Conservation (phyloP, 257 asterid species). For the Primulina tabacum region DNA sequence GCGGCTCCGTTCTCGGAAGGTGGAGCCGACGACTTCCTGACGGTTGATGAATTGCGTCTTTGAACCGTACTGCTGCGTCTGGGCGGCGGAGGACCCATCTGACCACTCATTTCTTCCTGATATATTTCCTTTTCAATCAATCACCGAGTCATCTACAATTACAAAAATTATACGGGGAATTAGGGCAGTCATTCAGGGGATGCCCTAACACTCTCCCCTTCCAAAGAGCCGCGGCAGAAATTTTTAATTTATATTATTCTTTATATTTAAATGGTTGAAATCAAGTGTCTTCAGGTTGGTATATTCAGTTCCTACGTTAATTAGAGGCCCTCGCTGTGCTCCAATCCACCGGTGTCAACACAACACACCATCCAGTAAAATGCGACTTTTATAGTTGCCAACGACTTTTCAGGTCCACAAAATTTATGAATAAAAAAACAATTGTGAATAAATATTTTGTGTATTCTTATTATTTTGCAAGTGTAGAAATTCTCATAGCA, state of each 20-base stretch:
- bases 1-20: constrained; percentile 48
- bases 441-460: too few relatives aligned
- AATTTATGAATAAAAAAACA: too few relatives aligned
- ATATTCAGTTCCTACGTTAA: too few relatives aligned
- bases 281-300: too few relatives aligned
- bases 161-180: constrained; percentile 14
- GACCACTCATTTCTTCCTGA: constrained; percentile 40
- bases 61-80: constrained; percentile 52
- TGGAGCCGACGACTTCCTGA: constrained; percentile 42
- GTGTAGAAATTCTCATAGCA: too few relatives aligned
- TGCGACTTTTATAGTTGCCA: neutral
- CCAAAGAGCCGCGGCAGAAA: neutral
- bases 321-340: neutral
- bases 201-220: constrained; percentile 26
- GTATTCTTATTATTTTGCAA: too few relatives aligned
- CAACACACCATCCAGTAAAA: neutral
- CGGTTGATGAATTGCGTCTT: constrained; percentile 39
- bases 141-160: neutral
- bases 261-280: too few relatives aligned
- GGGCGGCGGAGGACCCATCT: constrained; percentile 40
- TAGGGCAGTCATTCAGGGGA: constrained; percentile 18
- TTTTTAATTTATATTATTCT: too few relatives aligned
- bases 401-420: neutral
- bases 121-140: neutral
- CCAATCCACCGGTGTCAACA: neutral